These are phyloP conservation scores for Penicillium sp. DNA, from an alignment of 2,329 filamentous ascomycete species.

Conservation along the genomic window DNA sequence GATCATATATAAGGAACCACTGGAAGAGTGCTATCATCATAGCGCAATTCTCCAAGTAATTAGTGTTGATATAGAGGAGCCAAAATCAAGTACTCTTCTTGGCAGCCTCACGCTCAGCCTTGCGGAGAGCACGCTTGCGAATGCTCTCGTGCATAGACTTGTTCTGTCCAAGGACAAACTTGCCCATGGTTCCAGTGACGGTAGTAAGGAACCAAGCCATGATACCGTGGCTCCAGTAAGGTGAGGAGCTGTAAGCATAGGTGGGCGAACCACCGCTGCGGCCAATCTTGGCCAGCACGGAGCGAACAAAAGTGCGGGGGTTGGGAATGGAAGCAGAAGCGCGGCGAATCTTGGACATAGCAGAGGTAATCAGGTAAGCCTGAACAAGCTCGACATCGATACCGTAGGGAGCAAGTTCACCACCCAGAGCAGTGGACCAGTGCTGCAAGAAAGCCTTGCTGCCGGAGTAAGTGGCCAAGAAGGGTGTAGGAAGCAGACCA, in stretches of 20 bases:
- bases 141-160: slow-evolving; percentile 79
- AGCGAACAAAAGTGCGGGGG: slow-evolving; percentile 77
- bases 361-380: slow-evolving; percentile 89
- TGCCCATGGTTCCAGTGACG: slow-evolving; percentile 60
- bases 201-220: slow-evolving; percentile 79
- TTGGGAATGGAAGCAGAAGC: slow-evolving; percentile 77
- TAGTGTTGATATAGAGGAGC: not conserved
- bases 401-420: slow-evolving; percentile 77
- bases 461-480: slow-evolving; percentile 93
- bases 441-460: slow-evolving; percentile 98
- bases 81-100: slow-evolving; percentile 43
- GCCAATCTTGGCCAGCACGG: slow-evolving; percentile 79
- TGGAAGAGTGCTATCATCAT: not conserved
- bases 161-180: slow-evolving; percentile 62
- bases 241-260: slow-evolving; percentile 81
- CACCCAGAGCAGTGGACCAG: slow-evolving; percentile 84
- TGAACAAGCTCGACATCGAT: slow-evolving; percentile 90
- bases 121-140: slow-evolving; percentile 76
- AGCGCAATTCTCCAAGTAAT: not conserved
- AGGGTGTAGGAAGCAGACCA: slow-evolving; percentile 86
- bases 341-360: slow-evolving; percentile 94
- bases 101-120: slow-evolving; percentile 77
- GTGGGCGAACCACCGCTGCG: slow-evolving; percentile 73
- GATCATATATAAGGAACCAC: not conserved
- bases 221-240: slow-evolving; percentile 87